Evolutionary conservation across 108 stramenopile species (phyloP), one percentile per base, ranked within the genome.

Genomic region (Skeletonema potamos): DNA sequence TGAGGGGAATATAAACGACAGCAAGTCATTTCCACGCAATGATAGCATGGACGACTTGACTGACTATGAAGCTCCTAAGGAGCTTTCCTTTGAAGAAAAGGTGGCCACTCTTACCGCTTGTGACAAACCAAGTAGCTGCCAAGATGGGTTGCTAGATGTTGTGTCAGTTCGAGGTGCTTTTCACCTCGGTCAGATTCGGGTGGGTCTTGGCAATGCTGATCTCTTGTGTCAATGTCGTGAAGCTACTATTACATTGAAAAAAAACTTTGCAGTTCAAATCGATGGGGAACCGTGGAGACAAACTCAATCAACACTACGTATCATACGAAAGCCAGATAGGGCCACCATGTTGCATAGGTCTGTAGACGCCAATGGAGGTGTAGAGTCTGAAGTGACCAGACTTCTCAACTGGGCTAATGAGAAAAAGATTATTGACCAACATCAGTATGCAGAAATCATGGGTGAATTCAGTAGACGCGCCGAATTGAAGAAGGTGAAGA

Each of bases 271-370:
- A 12, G 84, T 92, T 6, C 95, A 96, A 66, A 82, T 96, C 36
- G 95, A 96, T 69, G 95, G 95, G 8, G 95, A 96, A 71, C 95
- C 95, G 3, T 94, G 91, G 93, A 82, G 86, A 51, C 94, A 95
- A 48, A 74, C 69, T 29, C 64, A 44, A 4, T 87, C 89, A 48
- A 86, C 76, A 4, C 61, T 95, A 9, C 59, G 32, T 9, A 77
- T 95, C 6, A 66, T 57, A 12, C 85, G 88, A 17, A 91, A 92
- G 74, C 76, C 72, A 58, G 86, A 92, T 4, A 68, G 77, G 9
- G 90, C 88, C 1, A 74, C 79, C 9, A 91, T 92, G 94, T 66
- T 95, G 66, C 90, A 95, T 59, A 74, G 87, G 43, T 85, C 91
- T 9, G 79, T 76, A 0, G 73, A 82, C 18, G 87, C 89, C 29